Evolutionary conservation across 2,329 filamentous ascomycete genomes (phyloP).

Genomic region (Exophiala bonariae): DNA sequence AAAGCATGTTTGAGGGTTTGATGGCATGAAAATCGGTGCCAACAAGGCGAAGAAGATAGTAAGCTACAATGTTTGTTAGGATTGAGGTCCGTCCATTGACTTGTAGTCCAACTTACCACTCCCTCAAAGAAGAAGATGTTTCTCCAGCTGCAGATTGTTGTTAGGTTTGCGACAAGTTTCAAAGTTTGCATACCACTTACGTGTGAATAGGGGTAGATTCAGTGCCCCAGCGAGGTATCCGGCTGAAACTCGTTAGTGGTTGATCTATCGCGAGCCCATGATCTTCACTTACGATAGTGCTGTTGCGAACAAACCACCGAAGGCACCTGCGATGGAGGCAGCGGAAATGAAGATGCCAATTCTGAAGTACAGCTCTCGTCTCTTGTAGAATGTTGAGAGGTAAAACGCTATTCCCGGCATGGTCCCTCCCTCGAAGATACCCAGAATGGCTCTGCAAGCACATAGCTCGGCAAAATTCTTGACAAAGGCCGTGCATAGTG

Average conservation of each 20-base stretch:
- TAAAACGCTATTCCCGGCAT: constrained; percentile 55
- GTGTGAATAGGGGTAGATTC: constrained; percentile 20
- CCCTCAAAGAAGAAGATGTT: constrained; percentile 60
- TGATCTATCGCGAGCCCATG: neutral
- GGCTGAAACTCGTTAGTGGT: constrained; percentile 4
- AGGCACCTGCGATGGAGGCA: constrained; percentile 50
- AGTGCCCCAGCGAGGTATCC: constrained; percentile 20
- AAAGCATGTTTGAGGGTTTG: constrained; percentile 1
- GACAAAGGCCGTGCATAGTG: constrained; percentile 51
- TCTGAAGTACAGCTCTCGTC: constrained; percentile 43
- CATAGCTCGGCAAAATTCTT: constrained; percentile 51
- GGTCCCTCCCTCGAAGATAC: constrained; percentile 45
- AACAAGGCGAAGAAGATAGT: constrained; percentile 43
- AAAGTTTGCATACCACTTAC: constrained; percentile 1
- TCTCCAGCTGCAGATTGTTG: constrained; percentile 42
- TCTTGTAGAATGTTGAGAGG: constrained; percentile 58
- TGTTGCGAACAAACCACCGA: constrained; percentile 52
- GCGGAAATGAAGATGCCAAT: constrained; percentile 49
- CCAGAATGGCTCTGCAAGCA: constrained; percentile 49
- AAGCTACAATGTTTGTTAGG: constrained; percentile 18
- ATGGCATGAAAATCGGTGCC: constrained; percentile 42
- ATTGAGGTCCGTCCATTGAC: no score
- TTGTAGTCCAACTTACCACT: constrained; percentile 23
- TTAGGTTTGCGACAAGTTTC: neutral
- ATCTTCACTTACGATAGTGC: constrained; percentile 50